Base-by-base conservation (phyloP, 192 early-diverging fungal genomes). In the Entomortierella parvispora region DNA sequence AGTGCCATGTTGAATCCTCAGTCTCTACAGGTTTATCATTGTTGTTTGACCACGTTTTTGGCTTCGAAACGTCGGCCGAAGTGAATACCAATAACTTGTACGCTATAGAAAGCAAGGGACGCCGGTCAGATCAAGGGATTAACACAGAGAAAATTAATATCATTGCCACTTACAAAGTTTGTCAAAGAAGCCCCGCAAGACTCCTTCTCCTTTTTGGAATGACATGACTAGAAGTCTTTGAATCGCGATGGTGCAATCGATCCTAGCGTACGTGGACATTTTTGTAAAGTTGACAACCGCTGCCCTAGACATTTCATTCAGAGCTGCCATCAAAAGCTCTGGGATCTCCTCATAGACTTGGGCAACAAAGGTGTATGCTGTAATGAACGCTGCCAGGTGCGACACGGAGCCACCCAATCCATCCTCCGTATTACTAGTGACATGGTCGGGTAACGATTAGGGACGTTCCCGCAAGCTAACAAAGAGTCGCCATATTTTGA, bases 301-400 rank as follows among this genome's bases (percentile, higher is more conserved):
- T 22, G 62, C 59, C 29, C 80, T 78, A 18, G 72, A 64, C 43
- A 85, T 79, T 25, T 78, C 76, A 12, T 76, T 80, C 54, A 87
- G 62, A 9, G 85, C 81, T 2, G 69, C 46, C 51, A 87, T 59
- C 49, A 93, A 58, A 29, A 79, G 67, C 20, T 71, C 40, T 37
- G 84, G 83, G 6, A 89, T 80, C 8, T 58, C 71, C 17, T 85
- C 81, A n/a, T 80, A 72, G 17, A 83, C 82, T 4, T 63, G 59
- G 14, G 79, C 82, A 20, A 93, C 86, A 34, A 71, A 82, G 17
- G 82, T 80, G 48, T 87, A 93, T 0, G 92, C 85, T 64, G 90
- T 77, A 10, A 93, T 80, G 45, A 91, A 90, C 0, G 88, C 81
- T 8, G 91, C 83, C 8, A 88, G 53, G 47, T 87, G 85, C 18